Evolutionary conservation across 2,329 filamentous ascomycete genomes (phyloP).

Genomic region (Tricladium varicosporioides): DNA sequence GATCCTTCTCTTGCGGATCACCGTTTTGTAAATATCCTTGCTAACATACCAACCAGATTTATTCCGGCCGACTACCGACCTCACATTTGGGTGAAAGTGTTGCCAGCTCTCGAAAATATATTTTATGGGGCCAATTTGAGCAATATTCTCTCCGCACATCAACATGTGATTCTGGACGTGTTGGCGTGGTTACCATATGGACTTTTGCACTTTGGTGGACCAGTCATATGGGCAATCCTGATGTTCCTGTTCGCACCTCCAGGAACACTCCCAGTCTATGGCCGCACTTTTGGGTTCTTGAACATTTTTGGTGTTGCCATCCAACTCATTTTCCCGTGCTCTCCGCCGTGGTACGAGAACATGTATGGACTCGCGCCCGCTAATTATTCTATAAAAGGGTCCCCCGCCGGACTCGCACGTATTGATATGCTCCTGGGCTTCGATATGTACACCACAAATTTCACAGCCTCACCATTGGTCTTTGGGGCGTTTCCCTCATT

Average conservation of each 20-base stretch:
- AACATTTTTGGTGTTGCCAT: slow-evolving; percentile 84
- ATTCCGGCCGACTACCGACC: slow-evolving; percentile 86
- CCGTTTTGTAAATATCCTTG: slow-evolving; percentile 1
- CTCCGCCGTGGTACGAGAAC: slow-evolving; percentile 96
- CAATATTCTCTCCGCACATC: slow-evolving; percentile 91
- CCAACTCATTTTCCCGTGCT: slow-evolving; percentile 88
- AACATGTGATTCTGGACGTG: slow-evolving; percentile 78
- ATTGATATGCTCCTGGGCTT: slow-evolving; percentile 89
- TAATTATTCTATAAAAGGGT: slow-evolving; percentile 87
- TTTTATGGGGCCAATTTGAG: slow-evolving; percentile 93
- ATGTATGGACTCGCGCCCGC: slow-evolving; percentile 86
- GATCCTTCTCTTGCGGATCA: slow-evolving; percentile 7
- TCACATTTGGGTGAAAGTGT: slow-evolving; percentile 91
- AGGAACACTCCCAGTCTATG: slow-evolving; percentile 80
- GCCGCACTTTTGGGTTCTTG: slow-evolving; percentile 87
- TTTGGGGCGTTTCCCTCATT: slow-evolving; percentile 95
- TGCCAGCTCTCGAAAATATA: slow-evolving; percentile 93
- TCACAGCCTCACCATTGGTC: slow-evolving; percentile 84
- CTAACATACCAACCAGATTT: slow-evolving; percentile 58
- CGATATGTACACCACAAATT: slow-evolving; percentile 89
- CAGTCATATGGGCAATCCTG: slow-evolving; percentile 71
- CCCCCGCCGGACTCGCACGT: slow-evolving; percentile 82
- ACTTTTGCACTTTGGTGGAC: slow-evolving; percentile 83
- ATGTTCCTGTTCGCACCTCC: slow-evolving; percentile 90
- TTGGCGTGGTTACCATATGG: slow-evolving; percentile 94